These are phyloP conservation scores for Vaccinium macrocarpon DNA, from an alignment of 148 eudicot species.

Conservation along the genomic window DNA sequence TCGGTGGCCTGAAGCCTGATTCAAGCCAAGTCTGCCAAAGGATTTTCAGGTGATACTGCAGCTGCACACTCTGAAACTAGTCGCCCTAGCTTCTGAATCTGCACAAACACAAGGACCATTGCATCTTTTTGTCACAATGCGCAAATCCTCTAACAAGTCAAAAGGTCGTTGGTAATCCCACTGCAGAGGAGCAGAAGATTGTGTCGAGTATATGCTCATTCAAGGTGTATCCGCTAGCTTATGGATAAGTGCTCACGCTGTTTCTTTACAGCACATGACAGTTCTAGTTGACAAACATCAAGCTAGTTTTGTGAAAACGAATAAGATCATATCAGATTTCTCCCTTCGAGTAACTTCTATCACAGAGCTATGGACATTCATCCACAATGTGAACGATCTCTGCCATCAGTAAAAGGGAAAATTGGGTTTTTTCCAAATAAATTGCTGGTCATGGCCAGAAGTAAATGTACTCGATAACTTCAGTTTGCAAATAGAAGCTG, in stretches of 20 bases:
- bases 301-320: conserved; percentile 40
- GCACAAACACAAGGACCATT: conserved; percentile 40
- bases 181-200: conserved; percentile 29
- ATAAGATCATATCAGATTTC: conserved; percentile 52
- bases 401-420: conserved; percentile 39
- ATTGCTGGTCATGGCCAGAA: conserved; percentile 37
- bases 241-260: conserved; percentile 51
- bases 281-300: conserved; percentile 35
- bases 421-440: conserved; percentile 38
- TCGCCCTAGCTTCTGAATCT: conserved; percentile 45
- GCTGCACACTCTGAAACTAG: conserved; percentile 36
- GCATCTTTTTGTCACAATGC: conserved; percentile 51
- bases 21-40: conserved; percentile 51
- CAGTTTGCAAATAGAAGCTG: conserved; percentile 38
- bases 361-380: conserved; percentile 50
- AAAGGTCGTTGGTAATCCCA: conserved; percentile 27
- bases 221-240: conserved; percentile 52
- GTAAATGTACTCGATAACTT: conserved; percentile 37
- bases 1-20: conserved; percentile 47
- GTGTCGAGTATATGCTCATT: conserved; percentile 40
- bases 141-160: conserved; percentile 37
- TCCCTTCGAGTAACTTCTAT: conserved; percentile 51
- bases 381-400: conserved; percentile 39
- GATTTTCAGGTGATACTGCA: conserved; percentile 38
- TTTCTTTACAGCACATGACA: conserved; percentile 46